Evolutionary conservation across 768 basidiomycete species (phyloP), one percentile per base, ranked within the genome.

Genomic region (Tephrocybe sp.): DNA sequence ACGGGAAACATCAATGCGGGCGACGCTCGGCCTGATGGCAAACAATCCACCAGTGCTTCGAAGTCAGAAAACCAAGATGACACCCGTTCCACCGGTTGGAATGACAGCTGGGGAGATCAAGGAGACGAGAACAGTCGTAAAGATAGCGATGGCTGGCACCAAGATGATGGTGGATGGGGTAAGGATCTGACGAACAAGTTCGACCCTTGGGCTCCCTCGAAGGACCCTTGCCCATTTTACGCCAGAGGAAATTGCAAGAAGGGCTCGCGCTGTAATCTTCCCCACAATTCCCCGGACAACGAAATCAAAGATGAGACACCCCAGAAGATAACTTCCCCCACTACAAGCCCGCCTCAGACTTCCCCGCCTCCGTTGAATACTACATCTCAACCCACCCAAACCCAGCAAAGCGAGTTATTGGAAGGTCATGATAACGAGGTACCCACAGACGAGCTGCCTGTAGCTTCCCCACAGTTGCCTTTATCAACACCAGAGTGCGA

Each of bases 241-340:
- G 30, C 39, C 19, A 47, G 32, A 39, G 56, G 56, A 2, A 16
- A 39, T 34, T 57, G 56, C 31, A 57, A 45, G 16, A 42, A 51
- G n/a, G 56, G 48, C 11, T 14, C 33, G n/a, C 40, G 13, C 3
- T 54, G 52, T 44, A 45, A 48, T 32, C 26, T 42, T 20, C 20
- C 36, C 42, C 52, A 57, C 10, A 23, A 51, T 6, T 13, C 19
- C 17, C 40, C 36, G 2, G 14, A 47, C 35, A 33, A 17, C 16
- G 49, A 14, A 5, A 5, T 35, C 12, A 34, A 20, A 38, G 31
- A 32, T 34, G 32, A 16, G 35, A 41, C 14, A 16, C 38, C 40
- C 16, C 49, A 11, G 11, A 32, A 30, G 41, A 13, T 31, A n/a
- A 23, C 39, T 32, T 11, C 10, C 23, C 32, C n/a, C 22, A 13